Base-by-base conservation (phyloP, 352 stramenopile species). In the Phytophthora sp. region DNA sequence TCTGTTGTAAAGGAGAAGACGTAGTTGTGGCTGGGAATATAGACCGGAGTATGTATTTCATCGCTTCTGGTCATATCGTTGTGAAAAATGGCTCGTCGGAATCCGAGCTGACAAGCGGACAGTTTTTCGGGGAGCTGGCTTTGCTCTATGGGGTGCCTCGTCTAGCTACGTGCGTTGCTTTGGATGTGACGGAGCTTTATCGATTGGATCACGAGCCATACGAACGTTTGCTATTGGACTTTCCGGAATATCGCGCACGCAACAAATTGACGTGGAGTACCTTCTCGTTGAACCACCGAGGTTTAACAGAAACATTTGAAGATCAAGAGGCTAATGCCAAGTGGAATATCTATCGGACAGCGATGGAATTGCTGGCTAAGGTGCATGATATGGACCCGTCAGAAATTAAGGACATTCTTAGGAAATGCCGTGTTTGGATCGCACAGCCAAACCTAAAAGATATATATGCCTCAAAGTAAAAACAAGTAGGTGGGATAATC, bases 171-270 rank as follows among this genome's bases (percentile, higher is more conserved):
- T 94, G 86, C 53, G 76, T 77, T 2, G 72, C 86, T 9, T 33
- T 92, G 5, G 73, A 59, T 3, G 74, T 79, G 5, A 73, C 71
- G 0, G 86, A 94, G 56, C 62, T 94, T 16, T 93, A 91, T 47
- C 79, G 85, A 1, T 68, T 94, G 3, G 84, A 93, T n/a, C 63
- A 86, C 26, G 64, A 73, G 7, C 74, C 76, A 16, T 91, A 91
- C 51, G 84, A 94, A 24, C 69, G 77, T 24, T 51, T 91, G 12
- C 36, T 93, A 26, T 67, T 80, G 11, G 75, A 89, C 27, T 94
- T 89, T 3, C 86, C 86, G 0, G 77, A 87, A 23, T 90, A 90
- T 49, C 75, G 80, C 7, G 50, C 46, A 8, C 69, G 69, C 35
- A 87, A 84, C 61, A 82, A 79, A 13, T 50, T 66, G 7, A 63